These are phyloP conservation scores for Paramarasmius palmivorus DNA, from an alignment of 1,284 basidiomycete genomes.

Conservation along the genomic window DNA sequence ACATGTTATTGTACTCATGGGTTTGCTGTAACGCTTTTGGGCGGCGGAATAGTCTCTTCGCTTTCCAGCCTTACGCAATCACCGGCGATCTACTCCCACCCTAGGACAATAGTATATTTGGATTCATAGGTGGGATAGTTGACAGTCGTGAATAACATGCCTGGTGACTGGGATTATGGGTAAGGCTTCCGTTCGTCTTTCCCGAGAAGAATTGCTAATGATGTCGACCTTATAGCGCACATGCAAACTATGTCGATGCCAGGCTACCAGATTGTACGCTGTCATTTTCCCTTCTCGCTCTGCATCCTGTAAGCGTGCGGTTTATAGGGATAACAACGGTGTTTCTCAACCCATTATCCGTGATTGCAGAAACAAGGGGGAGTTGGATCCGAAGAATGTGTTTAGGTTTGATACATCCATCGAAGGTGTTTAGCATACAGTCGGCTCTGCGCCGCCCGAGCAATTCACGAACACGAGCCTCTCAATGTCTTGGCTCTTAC, in stretches of 20 bases:
- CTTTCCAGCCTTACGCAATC: too few species aligned
- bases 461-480: too few species aligned
- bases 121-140: conserved; percentile 30
- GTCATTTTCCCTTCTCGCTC: background rate
- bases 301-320: background rate
- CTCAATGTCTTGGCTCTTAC: too few species aligned
- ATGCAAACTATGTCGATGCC: conserved; percentile 43
- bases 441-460: too few species aligned
- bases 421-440: too few species aligned
- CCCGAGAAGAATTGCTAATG: background rate
- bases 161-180: conserved; percentile 40
- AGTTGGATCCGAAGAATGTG: too few species aligned
- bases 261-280: conserved; percentile 36
- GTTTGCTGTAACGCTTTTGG: too few species aligned
- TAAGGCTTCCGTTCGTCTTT: conserved; percentile 14
- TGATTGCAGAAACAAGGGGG: too few species aligned
- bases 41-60: too few species aligned
- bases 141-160: conserved; percentile 34
- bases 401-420: too few species aligned
- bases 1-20: too few species aligned
- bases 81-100: conserved; percentile 29
- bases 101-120: conserved; percentile 33
- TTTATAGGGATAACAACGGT: conserved; percentile 29
- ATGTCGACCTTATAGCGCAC: conserved; percentile 29
- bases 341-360: too few species aligned